Evolutionary conservation across 2,329 filamentous ascomycete genomes (phyloP), one percentile per base, ranked within the genome.

Genomic region (Botryotinia calthae): DNA sequence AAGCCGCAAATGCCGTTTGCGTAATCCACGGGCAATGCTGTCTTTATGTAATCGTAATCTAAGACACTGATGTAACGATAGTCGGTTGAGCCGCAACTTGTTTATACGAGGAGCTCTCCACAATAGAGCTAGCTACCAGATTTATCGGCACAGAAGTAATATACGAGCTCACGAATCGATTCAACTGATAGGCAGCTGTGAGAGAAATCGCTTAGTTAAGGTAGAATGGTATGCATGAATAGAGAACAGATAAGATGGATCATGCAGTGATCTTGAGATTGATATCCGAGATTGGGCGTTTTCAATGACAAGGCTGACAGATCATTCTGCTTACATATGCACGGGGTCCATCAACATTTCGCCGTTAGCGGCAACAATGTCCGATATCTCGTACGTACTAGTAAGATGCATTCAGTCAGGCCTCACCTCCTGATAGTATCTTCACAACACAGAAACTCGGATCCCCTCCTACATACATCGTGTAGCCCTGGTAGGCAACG

Each of bases 31-130:
- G 46, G n/a, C 51, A 46, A 54, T 40, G 64, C 12, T 66, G 64
- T 54, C 64, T 54, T 54, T 56, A 56, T 56, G n/a, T 66, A 37
- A 66, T 54, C 31, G 22, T 40, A 51, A 66, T 66, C 22, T 54
- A 67, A 67, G 64, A 66, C 64, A 54, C 34, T 28, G 25, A 67
- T 67, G 46, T 40, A 40, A 40, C 64, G 31, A 67, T 28, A 54
- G 46, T 28, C 46, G 64, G 64, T 54, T 67, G 64, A 67, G 64
- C 64, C 64, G 64, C 46, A 54, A 40, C 31, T 65, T 54, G 31
- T 51, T 44, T 34, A 28, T 54, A 40, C 31, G 46, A 67, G 16
- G 34, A 67, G 64, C 64, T 67, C 46, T 69, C 28, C 66, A 59
- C 48, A 69, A 4, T 44, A 44, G 46, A 18, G 42, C 63, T 25